A percentile compares a stretch with the other conserved stretches of the same genome.
These are phyloP conservation scores for Salix caprea DNA, from an alignment of 345 rosid genomes.

Conservation along the genomic window DNA sequence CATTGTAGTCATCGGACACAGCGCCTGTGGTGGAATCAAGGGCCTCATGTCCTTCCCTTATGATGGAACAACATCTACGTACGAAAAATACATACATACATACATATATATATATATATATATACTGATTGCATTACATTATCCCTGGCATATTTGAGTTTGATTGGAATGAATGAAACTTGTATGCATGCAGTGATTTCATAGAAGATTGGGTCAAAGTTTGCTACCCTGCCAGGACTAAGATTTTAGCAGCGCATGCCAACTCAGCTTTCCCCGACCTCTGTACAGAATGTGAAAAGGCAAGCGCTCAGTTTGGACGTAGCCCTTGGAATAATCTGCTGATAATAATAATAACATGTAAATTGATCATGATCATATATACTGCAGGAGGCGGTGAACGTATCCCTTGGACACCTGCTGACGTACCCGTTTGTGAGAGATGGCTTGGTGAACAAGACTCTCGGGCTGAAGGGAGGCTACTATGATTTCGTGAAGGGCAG, in stretches of 20 bases:
- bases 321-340: too few relatives aligned
- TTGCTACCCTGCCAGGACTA: constrained; percentile 65
- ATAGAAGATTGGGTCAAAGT: constrained; percentile 95
- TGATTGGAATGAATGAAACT: not conserved
- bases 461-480: constrained; percentile 80
- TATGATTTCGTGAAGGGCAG: constrained; percentile 76
- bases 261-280: constrained; percentile 36
- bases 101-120: too few relatives aligned
- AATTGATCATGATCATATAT: not conserved
- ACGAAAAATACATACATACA: not conserved
- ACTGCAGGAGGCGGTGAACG: constrained; percentile 92
- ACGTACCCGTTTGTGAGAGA: constrained; percentile 93
- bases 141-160: not conserved
- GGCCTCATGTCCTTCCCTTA: constrained; percentile 83
- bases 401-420: constrained; percentile 76
- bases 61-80: constrained; percentile 77
- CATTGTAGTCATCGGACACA: constrained; percentile 90
- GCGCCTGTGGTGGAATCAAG: constrained; percentile 93
- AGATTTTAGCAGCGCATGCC: constrained; percentile 49
- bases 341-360: not conserved
- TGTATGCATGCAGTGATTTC: constrained; percentile 66
- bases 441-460: constrained; percentile 76
- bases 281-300: constrained; percentile 78
- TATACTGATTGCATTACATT: too few relatives aligned
- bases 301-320: too few relatives aligned